phyloP scores from a whole-genome alignment of 257 asterid genomes.

The Pogostemon cablin region DNA sequence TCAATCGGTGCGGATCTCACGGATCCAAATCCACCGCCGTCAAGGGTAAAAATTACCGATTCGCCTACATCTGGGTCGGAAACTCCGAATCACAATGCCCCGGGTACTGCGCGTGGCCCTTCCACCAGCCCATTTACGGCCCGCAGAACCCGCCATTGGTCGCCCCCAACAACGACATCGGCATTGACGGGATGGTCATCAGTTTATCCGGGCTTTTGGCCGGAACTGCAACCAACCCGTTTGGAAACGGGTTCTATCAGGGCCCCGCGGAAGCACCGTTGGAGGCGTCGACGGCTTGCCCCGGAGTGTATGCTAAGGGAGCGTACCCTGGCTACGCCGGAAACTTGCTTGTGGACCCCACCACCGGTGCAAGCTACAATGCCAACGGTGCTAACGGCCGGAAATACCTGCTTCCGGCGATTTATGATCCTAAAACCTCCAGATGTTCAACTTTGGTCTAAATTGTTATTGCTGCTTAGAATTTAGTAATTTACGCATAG shows the following conservation, averaged over 20 bases:
- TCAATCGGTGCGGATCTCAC: conserved; percentile 66
- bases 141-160: conserved; percentile 68
- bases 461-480: conserved; percentile 5
- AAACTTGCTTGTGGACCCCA: conserved; percentile 54
- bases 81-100: conserved; percentile 65
- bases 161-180: conserved; percentile 76
- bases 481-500: background rate
- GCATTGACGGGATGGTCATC: conserved; percentile 64
- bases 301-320: conserved; percentile 75
- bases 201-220: conserved; percentile 62
- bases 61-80: conserved; percentile 79
- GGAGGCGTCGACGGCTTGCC: conserved; percentile 78
- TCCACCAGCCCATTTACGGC: conserved; percentile 79
- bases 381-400: conserved; percentile 64
- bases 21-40: conserved; percentile 40
- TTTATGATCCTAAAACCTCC: conserved; percentile 64
- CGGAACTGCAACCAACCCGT: conserved; percentile 72
- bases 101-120: conserved; percentile 76
- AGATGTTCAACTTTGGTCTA: conserved; percentile 70
- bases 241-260: conserved; percentile 73
- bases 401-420: conserved; percentile 69
- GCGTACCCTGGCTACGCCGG: conserved; percentile 88
- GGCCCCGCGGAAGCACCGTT: conserved; percentile 64
- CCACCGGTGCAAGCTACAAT: conserved; percentile 77
- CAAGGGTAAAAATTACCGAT: conserved; percentile 43